Conservation (phyloP, 73 alveolate genomes). For the Uronychia binucleata region DNA sequence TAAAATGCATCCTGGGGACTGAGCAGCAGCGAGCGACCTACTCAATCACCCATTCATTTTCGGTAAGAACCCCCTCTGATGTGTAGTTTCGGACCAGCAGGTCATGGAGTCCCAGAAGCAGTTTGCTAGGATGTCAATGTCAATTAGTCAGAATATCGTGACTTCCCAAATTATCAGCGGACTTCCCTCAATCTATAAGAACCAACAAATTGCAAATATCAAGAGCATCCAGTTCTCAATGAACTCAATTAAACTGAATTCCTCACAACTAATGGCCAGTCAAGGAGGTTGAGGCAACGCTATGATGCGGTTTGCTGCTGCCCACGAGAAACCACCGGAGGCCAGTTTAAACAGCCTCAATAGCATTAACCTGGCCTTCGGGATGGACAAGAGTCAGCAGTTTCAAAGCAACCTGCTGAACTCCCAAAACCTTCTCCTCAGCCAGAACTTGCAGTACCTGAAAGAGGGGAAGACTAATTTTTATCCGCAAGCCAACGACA, state of each 20-base stretch:
- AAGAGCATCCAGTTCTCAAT: not conserved
- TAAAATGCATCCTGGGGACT: constrained; percentile 4
- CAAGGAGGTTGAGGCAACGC: too few species aligned
- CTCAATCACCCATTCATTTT: not conserved
- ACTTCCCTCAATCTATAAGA: not conserved
- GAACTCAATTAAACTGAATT: not conserved
- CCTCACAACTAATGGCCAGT: too few species aligned
- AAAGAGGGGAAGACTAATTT: not conserved
- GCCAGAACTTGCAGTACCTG: not conserved
- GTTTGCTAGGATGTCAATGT: not conserved
- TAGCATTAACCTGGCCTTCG: not conserved
- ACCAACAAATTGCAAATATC: not conserved
- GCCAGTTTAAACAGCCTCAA: not conserved
- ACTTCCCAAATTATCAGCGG: not conserved
- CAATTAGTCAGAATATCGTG: not conserved
- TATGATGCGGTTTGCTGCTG: too few species aligned
- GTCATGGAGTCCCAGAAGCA: not conserved
- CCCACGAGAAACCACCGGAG: not conserved
- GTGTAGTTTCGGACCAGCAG: not conserved
- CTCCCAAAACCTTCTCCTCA: not conserved
- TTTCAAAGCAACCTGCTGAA: not conserved
- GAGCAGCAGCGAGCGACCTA: constrained; percentile 10
- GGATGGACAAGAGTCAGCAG: not conserved
- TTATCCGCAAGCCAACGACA: too few species aligned
- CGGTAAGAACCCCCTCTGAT: not conserved